These are phyloP conservation scores for Lasiodiplodia gonubiensis DNA, from an alignment of 2,329 filamentous ascomycete species.

Conservation along the genomic window DNA sequence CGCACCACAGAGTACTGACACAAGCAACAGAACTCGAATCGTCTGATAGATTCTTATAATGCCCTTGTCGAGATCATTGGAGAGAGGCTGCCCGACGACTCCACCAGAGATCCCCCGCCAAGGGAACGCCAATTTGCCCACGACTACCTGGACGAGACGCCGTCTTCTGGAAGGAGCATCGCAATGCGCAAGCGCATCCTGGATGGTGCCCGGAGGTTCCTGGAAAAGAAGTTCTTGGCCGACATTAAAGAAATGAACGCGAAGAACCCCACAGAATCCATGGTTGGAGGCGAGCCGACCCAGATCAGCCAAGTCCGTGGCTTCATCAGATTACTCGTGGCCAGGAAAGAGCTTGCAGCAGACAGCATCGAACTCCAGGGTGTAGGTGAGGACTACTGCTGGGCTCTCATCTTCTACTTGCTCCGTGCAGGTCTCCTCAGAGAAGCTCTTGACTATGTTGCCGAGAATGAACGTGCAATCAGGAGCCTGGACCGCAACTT, in stretches of 20 bases:
- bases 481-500: constrained; percentile 91
- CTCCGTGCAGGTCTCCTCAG: constrained; percentile 81
- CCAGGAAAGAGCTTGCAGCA: constrained; percentile 81
- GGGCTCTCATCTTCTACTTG: constrained; percentile 93
- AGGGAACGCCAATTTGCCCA: constrained; percentile 77
- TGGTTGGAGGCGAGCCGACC: constrained; percentile 86
- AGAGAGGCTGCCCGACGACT: constrained; percentile 47
- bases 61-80: constrained; percentile 79
- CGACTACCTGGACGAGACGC: constrained; percentile 77
- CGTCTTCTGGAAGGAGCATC: constrained; percentile 67
- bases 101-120: constrained; percentile 53
- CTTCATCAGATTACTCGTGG: constrained; percentile 81
- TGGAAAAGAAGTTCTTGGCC: constrained; percentile 81
- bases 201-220: constrained; percentile 75
- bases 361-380: constrained; percentile 79
- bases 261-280: constrained; percentile 86
- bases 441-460: constrained; percentile 87
- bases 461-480: constrained; percentile 78
- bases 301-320: constrained; percentile 89
- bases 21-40: constrained; percentile 65
- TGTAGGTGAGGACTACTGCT: constrained; percentile 76
- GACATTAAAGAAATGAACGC: constrained; percentile 78
- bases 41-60: constrained; percentile 81
- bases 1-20: not conserved
- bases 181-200: constrained; percentile 80